Conservation (phyloP, 345 rosid species). For the Hypericum perforatum region DNA sequence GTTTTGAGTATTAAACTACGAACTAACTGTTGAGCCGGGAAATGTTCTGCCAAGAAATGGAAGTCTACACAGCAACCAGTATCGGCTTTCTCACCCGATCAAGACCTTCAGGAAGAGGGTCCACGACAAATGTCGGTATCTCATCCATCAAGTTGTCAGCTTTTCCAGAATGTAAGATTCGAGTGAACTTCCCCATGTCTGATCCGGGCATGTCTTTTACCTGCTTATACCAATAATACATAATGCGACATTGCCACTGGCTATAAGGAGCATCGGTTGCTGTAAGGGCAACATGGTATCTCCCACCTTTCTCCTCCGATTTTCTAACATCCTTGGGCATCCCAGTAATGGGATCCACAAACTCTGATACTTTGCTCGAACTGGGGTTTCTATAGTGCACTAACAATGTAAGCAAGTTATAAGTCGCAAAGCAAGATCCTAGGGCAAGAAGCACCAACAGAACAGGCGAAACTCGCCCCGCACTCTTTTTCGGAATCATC, state of each 20-base stretch:
- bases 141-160: constrained; percentile 86
- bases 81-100: constrained; percentile 49
- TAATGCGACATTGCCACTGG: constrained; percentile 93
- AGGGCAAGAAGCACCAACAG: constrained; percentile 50
- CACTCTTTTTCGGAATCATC: constrained; percentile 34
- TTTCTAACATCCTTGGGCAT: constrained; percentile 48
- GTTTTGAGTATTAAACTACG: neutral
- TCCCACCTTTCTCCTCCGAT: constrained; percentile 27
- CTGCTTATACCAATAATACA: constrained; percentile 93
- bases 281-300: constrained; percentile 79
- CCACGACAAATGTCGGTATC: constrained; percentile 77
- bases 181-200: constrained; percentile 90
- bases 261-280: constrained; percentile 83
- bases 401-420: constrained; percentile 55
- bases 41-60: neutral
- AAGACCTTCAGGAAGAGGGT: constrained; percentile 87
- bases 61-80: neutral
- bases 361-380: constrained; percentile 22
- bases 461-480: constrained; percentile 51
- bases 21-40: too few species aligned
- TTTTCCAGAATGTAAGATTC: constrained; percentile 81
- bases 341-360: constrained; percentile 56
- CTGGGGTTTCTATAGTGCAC: constrained; percentile 21
- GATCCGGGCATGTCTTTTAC: constrained; percentile 68
- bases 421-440: constrained; percentile 66